Conservation (phyloP, 345 rosid species). For the Ceriops tagal region DNA sequence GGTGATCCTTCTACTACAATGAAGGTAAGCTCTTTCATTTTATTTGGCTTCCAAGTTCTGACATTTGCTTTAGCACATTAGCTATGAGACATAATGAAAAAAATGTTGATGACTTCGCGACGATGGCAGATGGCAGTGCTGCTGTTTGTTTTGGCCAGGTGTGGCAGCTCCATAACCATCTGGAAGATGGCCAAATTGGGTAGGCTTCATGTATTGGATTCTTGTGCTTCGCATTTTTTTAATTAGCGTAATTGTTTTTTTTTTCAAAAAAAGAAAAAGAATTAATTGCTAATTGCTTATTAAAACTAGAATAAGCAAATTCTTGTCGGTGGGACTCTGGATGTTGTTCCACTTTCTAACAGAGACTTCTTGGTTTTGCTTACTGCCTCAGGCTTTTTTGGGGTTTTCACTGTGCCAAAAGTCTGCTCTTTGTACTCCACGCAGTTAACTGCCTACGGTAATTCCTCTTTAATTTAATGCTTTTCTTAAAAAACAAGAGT, state of each 20-base stretch:
- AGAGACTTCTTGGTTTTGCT: neutral
- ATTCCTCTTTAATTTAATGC: no score
- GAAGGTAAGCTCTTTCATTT: constrained; percentile 46
- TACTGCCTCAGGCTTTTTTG: constrained; percentile 64
- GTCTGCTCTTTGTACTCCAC: constrained; percentile 63
- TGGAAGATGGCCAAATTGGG: constrained; percentile 92
- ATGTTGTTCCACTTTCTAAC: neutral
- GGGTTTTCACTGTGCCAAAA: constrained; percentile 75
- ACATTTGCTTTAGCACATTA: no score
- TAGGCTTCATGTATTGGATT: constrained; percentile 15
- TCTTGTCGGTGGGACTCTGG: no score
- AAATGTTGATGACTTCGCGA: constrained; percentile 23
- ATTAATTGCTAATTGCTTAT: no score
- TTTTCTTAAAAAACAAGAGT: no score
- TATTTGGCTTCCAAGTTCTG: neutral
- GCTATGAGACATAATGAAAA: neutral
- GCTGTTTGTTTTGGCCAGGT: constrained; percentile 74
- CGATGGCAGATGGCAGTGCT: constrained; percentile 79
- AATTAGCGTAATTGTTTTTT: no score
- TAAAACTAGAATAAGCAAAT: no score
- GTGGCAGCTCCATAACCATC: constrained; percentile 80
- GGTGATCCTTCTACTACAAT: constrained; percentile 91
- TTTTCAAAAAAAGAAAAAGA: no score
- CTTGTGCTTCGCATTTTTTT: no score
- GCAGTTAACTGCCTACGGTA: constrained; percentile 68